A percentile compares a stretch with the other conserved stretches of the same genome.
phyloP scores from a whole-genome alignment of 2,329 filamentous ascomycete genomes.

The Periconia sp. region DNA sequence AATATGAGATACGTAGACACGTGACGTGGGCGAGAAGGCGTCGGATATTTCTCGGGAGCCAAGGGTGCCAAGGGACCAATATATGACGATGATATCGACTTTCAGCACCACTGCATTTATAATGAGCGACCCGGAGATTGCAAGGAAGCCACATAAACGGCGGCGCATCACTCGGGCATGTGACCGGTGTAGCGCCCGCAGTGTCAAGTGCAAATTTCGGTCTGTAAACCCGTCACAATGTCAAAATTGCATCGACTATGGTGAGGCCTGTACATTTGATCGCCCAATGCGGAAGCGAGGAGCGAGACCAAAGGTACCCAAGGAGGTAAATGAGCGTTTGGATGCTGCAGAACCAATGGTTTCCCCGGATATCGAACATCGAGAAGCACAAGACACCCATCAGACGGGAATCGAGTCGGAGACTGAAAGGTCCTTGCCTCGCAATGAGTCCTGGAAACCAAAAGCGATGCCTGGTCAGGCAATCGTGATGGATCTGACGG shows the following conservation, averaged over 20 bases:
- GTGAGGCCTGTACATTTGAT: slow-evolving; percentile 8
- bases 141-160: background rate
- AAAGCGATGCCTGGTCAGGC: slow-evolving; percentile 36
- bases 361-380: too few species aligned
- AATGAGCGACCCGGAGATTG: too few species aligned
- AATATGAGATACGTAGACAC: too few species aligned
- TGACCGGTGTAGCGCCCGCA: slow-evolving; percentile 55
- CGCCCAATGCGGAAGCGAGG: slow-evolving; percentile 5
- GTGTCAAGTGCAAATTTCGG: slow-evolving; percentile 46
- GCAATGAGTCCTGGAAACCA: background rate
- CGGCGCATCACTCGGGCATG: slow-evolving; percentile 15
- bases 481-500: slow-evolving; percentile 39
- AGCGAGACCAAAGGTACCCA: slow-evolving; percentile 7
- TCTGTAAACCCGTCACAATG: slow-evolving; percentile 12
- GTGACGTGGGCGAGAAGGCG: too few species aligned
- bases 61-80: too few species aligned
- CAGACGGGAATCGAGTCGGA: too few species aligned
- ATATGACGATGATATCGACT: too few species aligned
- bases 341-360: too few species aligned
- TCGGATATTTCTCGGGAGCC: too few species aligned
- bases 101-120: too few species aligned
- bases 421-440: too few species aligned
- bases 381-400: too few species aligned
- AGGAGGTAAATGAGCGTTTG: background rate
- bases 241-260: slow-evolving; percentile 9